Percentiles rank a stretch among this genome's conserved stretches.
phyloP scores from a whole-genome alignment of 805 yeast species.

The Candida easanensis region DNA sequence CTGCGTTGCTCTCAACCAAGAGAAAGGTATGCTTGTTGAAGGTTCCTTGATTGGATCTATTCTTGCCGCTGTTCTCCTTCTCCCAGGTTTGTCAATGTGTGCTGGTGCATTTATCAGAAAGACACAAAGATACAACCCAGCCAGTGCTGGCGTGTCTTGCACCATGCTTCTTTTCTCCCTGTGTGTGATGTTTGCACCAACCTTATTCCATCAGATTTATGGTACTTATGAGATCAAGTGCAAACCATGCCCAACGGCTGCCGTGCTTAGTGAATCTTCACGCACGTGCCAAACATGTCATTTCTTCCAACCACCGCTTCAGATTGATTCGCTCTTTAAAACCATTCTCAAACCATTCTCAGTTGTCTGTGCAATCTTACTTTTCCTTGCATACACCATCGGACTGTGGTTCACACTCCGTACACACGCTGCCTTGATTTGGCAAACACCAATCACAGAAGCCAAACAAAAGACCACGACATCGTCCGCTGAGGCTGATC shows the following conservation, averaged over 20 bases:
- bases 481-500: slow-evolving; percentile 16
- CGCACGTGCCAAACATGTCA: slow-evolving; percentile 66
- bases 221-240: slow-evolving; percentile 84
- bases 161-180: slow-evolving; percentile 92
- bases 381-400: slow-evolving; percentile 80
- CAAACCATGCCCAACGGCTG: slow-evolving; percentile 40
- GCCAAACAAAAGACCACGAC: slow-evolving; percentile 21
- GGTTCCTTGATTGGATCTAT: slow-evolving; percentile 95
- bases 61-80: slow-evolving; percentile 82
- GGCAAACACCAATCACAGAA: slow-evolving; percentile 65
- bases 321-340: slow-evolving; percentile 63
- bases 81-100: slow-evolving; percentile 97
- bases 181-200: slow-evolving; percentile 89
- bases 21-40: slow-evolving; percentile 87
- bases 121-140: slow-evolving; percentile 93
- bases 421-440: slow-evolving; percentile 94
- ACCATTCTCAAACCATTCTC: slow-evolving; percentile 80
- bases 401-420: slow-evolving; percentile 91
- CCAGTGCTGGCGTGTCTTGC: slow-evolving; percentile 95
- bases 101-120: slow-evolving; percentile 92
- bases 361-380: slow-evolving; percentile 70
- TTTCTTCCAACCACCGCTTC: slow-evolving; percentile 73
- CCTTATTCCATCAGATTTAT: slow-evolving; percentile 83
- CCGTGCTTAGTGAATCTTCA: slow-evolving; percentile 10
- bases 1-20: slow-evolving; percentile 84